Evolutionary conservation across 2,329 filamentous ascomycete genomes (phyloP), one percentile per base, ranked within the genome.

Genomic region (Calonectria pseudoreteaudii): DNA sequence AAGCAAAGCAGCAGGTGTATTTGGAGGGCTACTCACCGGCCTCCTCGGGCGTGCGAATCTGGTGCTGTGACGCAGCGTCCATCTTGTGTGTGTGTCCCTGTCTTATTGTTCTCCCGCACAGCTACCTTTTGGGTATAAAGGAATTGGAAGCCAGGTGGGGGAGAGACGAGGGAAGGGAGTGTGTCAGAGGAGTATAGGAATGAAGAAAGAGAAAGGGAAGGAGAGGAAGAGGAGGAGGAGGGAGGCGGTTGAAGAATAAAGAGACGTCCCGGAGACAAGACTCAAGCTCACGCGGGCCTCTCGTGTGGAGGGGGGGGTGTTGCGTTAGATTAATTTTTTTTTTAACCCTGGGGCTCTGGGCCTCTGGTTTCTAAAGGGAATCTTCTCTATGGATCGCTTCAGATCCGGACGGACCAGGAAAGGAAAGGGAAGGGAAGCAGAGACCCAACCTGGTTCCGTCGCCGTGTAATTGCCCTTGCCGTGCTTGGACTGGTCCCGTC

Each of bases 21-120:
- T 49, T 18, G 68, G 49, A 49, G 90, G 23, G 66, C 13, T 30
- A 68, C 90, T 82, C 88, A 92, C 91, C 90, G 78, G 91, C 91
- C 88, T 92, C 91, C 86, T 91, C 89, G 82, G 91, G 88, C 85
- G 90, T 91, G 82, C 87, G 87, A 82, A 92, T 88, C 83, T 83
- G 82, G 78, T 85, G 81, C 76, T 80, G 78, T 68, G 77, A 70
- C 73, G 82, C 80, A 79, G 82, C 79, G 75, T 87, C 86, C 87
- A 88, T 89, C 60, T 65, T 66, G 77, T 83, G 68, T 79, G 76
- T 79, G 76, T 75, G 68, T 58, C 68, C 78, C 79, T 77, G 75
- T 81, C 76, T 62, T 62, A 77, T 76, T 74, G 80, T 78, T 71
- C 56, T 74, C 64, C 69, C 53, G 67, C 66, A 75, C 66, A 75